Percentiles rank a stretch among this genome's conserved stretches.
phyloP scores from a whole-genome alignment of 305 asterid species.

The Fraxinus platypoda region DNA sequence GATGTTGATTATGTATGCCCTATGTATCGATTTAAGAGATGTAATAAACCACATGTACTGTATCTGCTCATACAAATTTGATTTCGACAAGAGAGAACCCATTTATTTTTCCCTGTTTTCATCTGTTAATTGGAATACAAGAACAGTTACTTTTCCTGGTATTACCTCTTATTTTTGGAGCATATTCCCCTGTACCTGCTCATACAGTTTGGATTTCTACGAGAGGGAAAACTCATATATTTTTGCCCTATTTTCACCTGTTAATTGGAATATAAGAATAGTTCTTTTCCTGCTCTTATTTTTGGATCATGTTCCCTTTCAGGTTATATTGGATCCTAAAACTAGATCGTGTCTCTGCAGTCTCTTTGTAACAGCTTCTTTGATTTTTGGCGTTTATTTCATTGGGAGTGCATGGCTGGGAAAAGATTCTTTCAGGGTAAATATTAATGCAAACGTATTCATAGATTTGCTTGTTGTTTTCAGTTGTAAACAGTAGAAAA shows the following conservation, averaged over 20 bases:
- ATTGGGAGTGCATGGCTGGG: constrained; percentile 53
- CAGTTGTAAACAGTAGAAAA: background rate
- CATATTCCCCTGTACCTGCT: constrained; percentile 17
- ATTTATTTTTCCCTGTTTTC: constrained; percentile 10
- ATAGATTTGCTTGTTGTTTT: background rate
- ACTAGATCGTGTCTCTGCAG: constrained; percentile 56
- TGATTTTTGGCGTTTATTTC: constrained; percentile 63
- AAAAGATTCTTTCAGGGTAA: constrained; percentile 50
- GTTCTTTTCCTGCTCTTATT: constrained; percentile 8
- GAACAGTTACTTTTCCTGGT: background rate
- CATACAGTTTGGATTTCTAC: background rate
- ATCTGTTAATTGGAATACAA: background rate
- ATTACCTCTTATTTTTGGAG: constrained; percentile 13
- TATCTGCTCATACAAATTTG: background rate
- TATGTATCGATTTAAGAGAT: background rate
- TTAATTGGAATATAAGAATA: background rate
- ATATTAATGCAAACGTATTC: constrained; percentile 5
- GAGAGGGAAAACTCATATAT: background rate
- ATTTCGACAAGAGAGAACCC: background rate
- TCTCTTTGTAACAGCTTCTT: constrained; percentile 47
- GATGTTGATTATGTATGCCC: background rate
- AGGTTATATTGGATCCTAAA: constrained; percentile 61
- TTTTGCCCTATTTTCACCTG: background rate
- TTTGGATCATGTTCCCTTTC: constrained; percentile 29
- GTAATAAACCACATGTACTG: background rate